Conservation (phyloP, 805 yeast genomes). For the Kodamaea leandrae region DNA sequence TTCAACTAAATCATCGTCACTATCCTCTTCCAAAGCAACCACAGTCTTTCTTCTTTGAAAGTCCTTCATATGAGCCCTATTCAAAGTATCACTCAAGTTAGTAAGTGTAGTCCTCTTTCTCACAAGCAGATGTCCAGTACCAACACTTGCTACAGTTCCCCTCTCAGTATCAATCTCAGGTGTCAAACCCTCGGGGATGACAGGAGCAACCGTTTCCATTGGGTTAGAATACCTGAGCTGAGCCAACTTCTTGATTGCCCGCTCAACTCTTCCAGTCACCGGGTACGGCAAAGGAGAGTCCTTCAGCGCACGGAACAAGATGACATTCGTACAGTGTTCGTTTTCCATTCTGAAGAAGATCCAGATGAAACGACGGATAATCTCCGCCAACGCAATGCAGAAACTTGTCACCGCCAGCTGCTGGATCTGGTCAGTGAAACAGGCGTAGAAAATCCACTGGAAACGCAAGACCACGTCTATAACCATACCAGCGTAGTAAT, state of each 20-base stretch:
- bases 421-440: constrained; percentile 71
- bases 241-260: constrained; percentile 36
- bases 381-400: constrained; percentile 76
- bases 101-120: constrained; percentile 37
- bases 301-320: constrained; percentile 79
- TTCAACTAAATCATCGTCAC: constrained; percentile 29
- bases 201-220: background rate
- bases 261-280: constrained; percentile 32
- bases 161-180: constrained; percentile 13
- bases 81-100: constrained; percentile 53
- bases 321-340: constrained; percentile 91
- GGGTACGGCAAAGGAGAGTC: constrained; percentile 85
- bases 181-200: background rate
- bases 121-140: constrained; percentile 9
- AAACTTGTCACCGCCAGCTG: constrained; percentile 89
- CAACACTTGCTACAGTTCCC: constrained; percentile 13
- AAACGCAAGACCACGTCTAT: constrained; percentile 73
- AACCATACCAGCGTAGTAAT: constrained; percentile 74
- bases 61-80: constrained; percentile 79
- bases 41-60: constrained; percentile 63
- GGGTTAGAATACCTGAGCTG: constrained; percentile 24
- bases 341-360: constrained; percentile 90
- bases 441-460: constrained; percentile 89
- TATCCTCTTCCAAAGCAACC: constrained; percentile 26
- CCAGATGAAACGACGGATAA: constrained; percentile 85